These are phyloP conservation scores for Eucalyptus curtisii DNA, from an alignment of 345 rosid genomes.

Conservation along the genomic window DNA sequence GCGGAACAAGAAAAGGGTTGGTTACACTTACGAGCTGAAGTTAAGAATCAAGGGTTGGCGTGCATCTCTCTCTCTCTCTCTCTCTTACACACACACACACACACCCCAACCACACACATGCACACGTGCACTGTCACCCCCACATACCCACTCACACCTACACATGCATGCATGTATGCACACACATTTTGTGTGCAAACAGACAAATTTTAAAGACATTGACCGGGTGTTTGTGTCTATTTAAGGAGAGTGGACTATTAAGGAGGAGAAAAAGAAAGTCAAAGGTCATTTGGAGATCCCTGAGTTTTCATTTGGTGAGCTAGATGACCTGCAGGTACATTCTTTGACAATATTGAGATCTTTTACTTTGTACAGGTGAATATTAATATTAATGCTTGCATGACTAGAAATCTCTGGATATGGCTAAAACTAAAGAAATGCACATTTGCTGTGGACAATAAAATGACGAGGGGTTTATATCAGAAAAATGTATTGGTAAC, in stretches of 20 bases:
- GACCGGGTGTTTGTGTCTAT: neutral
- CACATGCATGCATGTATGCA: neutral
- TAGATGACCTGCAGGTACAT: slow-evolving; percentile 83
- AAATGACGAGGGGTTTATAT: neutral
- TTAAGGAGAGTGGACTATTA: slow-evolving; percentile 72
- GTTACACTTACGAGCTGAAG: slow-evolving; percentile 73
- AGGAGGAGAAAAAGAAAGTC: slow-evolving; percentile 46
- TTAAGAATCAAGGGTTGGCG: slow-evolving; percentile 58
- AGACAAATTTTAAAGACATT: neutral
- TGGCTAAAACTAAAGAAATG: neutral
- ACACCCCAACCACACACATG: neutral
- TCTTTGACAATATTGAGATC: neutral
- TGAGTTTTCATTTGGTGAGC: slow-evolving; percentile 91
- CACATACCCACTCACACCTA: neutral
- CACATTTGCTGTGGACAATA: neutral
- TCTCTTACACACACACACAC: neutral
- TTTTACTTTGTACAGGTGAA: neutral
- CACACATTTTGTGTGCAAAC: neutral
- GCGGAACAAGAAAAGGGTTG: slow-evolving; percentile 84
- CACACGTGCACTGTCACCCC: neutral
- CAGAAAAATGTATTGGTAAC: neutral
- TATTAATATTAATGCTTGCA: neutral
- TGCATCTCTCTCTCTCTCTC: neutral
- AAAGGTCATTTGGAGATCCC: slow-evolving; percentile 63
- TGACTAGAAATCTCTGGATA: neutral